These are phyloP conservation scores for Nakazawaea populi DNA, from an alignment of 805 yeast species.

Conservation along the genomic window DNA sequence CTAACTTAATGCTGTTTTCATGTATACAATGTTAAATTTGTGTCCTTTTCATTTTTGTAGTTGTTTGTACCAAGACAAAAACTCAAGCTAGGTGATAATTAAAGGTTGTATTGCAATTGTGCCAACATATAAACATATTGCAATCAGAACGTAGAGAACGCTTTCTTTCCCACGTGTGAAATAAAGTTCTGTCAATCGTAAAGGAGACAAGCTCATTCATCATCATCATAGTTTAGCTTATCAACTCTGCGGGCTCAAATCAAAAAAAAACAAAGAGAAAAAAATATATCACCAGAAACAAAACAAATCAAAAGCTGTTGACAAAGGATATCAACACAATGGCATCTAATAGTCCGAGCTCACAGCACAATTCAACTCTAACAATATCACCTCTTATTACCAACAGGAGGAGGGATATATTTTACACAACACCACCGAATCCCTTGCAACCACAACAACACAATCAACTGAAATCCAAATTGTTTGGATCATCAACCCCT, in stretches of 20 bases:
- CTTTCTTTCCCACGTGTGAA: neutral
- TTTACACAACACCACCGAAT: slow-evolving; percentile 28
- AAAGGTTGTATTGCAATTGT: too few relatives aligned
- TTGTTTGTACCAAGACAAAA: too few relatives aligned
- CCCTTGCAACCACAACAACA: slow-evolving; percentile 13
- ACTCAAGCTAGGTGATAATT: neutral
- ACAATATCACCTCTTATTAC: slow-evolving; percentile 65
- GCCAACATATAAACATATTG: too few relatives aligned
- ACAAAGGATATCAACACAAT: neutral
- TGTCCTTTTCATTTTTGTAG: too few relatives aligned
- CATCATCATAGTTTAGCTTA: too few relatives aligned
- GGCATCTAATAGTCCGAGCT: slow-evolving; percentile 15
- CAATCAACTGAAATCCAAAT: slow-evolving; percentile 9
- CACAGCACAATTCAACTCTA: slow-evolving; percentile 68
- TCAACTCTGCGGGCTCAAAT: neutral
- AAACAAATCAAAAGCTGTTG: neutral
- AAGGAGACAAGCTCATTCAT: neutral
- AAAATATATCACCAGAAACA: neutral
- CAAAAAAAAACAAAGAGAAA: neutral
- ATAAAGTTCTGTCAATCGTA: neutral
- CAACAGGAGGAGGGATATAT: slow-evolving; percentile 24
- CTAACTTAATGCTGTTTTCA: too few relatives aligned
- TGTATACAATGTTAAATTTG: too few relatives aligned
- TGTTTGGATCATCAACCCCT: slow-evolving; percentile 9
- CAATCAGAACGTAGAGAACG: too few relatives aligned